These are phyloP conservation scores for Colletotrichum orchidophilum DNA, from an alignment of 2,329 filamentous ascomycete genomes.

Conservation along the genomic window DNA sequence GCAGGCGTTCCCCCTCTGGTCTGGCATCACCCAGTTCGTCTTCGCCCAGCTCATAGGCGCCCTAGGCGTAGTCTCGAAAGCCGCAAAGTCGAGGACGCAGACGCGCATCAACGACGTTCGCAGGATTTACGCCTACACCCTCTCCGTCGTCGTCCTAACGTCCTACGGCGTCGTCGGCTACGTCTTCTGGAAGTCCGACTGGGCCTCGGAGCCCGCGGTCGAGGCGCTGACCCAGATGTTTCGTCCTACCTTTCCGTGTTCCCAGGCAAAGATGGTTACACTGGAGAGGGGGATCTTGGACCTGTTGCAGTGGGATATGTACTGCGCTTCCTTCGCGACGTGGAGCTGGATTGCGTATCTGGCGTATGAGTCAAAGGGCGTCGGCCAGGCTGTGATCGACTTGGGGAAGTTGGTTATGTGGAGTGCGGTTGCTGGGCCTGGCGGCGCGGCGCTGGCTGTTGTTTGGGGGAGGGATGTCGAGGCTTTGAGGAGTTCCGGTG, in stretches of 20 bases:
- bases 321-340: conserved; percentile 30
- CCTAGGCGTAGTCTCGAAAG: neutral
- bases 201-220: neutral
- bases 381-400: neutral
- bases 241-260: conserved; percentile 7
- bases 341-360: conserved; percentile 29
- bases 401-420: conserved; percentile 6
- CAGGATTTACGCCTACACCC: conserved; percentile 27
- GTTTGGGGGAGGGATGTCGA: conserved; percentile 36
- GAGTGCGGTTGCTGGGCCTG: conserved; percentile 33
- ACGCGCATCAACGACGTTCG: conserved; percentile 1
- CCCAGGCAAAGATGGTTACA: neutral
- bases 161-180: conserved; percentile 29
- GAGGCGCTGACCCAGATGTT: conserved; percentile 28
- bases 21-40: conserved; percentile 24
- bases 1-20: conserved; percentile 38
- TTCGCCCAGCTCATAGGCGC: conserved; percentile 8
- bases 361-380: conserved; percentile 18
- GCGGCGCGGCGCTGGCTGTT: conserved; percentile 34
- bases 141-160: neutral
- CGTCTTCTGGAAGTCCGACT: neutral
- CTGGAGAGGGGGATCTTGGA: conserved; percentile 28
- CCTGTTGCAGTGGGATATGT: conserved; percentile 38
- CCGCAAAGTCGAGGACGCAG: neutral
- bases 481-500: neutral